Evolutionary conservation across 495 filamentous ascomycete species (phyloP).

Genomic region (Neurospora sp.): DNA sequence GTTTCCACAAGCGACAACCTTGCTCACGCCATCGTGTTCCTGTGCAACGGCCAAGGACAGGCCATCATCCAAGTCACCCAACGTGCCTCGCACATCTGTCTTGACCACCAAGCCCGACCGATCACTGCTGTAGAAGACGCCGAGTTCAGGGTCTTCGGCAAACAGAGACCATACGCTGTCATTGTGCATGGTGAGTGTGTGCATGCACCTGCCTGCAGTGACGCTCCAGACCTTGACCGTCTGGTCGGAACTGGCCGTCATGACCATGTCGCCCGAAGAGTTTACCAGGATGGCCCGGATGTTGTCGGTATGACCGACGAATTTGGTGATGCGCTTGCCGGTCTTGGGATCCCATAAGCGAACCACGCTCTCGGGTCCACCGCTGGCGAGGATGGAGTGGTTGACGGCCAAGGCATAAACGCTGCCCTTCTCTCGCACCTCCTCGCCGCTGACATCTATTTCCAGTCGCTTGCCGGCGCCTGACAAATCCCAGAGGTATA

Average conservation of each 20-base stretch:
- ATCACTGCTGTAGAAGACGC: slow-evolving; percentile 89
- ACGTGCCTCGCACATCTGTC: slow-evolving; percentile 68
- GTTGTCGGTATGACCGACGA: slow-evolving; percentile 97
- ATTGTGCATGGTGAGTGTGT: slow-evolving; percentile 97
- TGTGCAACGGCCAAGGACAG: slow-evolving; percentile 79
- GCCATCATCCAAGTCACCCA: slow-evolving; percentile 76
- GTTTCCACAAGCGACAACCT: slow-evolving; percentile 68
- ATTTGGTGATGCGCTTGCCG: slow-evolving; percentile 86
- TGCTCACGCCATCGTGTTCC: slow-evolving; percentile 82
- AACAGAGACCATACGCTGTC: slow-evolving; percentile 96
- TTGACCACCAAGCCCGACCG: slow-evolving; percentile 86
- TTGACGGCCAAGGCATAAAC: slow-evolving; percentile 80
- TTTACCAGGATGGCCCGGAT: slow-evolving; percentile 85
- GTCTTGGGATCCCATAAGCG: slow-evolving; percentile 86
- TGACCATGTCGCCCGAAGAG: slow-evolving; percentile 75
- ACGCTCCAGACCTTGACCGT: slow-evolving; percentile 97
- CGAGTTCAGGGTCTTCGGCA: slow-evolving; percentile 75
- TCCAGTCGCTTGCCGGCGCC: slow-evolving; percentile 74
- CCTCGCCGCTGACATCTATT: slow-evolving; percentile 72
- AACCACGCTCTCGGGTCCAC: slow-evolving; percentile 89
- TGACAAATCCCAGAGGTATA: slow-evolving; percentile 86
- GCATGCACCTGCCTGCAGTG: slow-evolving; percentile 87
- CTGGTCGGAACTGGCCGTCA: slow-evolving; percentile 93
- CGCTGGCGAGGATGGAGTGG: slow-evolving; percentile 70
- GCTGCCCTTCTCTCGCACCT: slow-evolving; percentile 80